phyloP scores from a whole-genome alignment of 768 basidiomycete species.

The Lepiota subincarnata region DNA sequence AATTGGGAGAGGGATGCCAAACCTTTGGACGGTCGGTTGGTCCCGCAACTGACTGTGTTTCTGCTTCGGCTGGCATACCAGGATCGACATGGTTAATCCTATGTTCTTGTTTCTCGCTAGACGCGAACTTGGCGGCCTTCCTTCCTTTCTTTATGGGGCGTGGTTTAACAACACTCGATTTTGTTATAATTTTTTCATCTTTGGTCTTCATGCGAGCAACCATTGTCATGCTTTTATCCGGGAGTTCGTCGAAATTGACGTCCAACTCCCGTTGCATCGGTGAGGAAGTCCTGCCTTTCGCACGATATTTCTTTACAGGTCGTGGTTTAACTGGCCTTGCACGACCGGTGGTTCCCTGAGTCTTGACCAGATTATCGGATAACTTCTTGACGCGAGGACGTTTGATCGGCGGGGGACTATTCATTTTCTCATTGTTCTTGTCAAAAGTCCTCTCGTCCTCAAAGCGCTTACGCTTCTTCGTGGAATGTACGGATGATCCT shows the following conservation, averaged over 20 bases:
- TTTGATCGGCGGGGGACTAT: background rate
- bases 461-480: background rate
- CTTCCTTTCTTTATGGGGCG: background rate
- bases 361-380: background rate
- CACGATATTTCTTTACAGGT: constrained; percentile 27
- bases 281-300: constrained; percentile 30
- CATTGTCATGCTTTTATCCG: background rate
- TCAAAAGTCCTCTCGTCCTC: background rate
- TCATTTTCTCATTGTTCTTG: background rate
- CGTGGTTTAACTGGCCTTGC: constrained; percentile 6
- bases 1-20: background rate
- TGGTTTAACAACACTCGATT: background rate
- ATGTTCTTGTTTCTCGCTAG: background rate
- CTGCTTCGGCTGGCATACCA: constrained; percentile 17
- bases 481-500: background rate
- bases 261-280: constrained; percentile 11
- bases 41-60: background rate
- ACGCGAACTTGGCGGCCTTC: background rate
- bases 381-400: constrained; percentile 8
- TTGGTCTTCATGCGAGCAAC: constrained; percentile 1
- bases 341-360: background rate
- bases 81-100: constrained; percentile 21
- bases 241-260: background rate
- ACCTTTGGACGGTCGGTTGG: background rate
- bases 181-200: background rate